These are phyloP conservation scores for Pichia occidentalis DNA, from an alignment of 805 yeast species.

Conservation along the genomic window DNA sequence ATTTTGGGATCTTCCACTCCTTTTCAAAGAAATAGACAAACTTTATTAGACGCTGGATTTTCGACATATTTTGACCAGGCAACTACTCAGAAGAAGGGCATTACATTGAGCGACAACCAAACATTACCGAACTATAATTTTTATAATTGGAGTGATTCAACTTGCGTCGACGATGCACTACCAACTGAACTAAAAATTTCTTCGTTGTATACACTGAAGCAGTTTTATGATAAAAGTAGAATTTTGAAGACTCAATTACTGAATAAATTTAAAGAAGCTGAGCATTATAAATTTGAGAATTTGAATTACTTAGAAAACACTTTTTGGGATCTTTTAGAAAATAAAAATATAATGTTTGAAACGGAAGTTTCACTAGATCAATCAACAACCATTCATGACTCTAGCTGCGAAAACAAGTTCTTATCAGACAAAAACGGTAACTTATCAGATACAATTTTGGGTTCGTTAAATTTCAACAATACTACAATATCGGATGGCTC, in stretches of 20 bases:
- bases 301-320: constrained; percentile 32
- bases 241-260: constrained; percentile 31
- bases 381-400: constrained; percentile 34
- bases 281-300: constrained; percentile 11
- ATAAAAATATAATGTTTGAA: constrained; percentile 27
- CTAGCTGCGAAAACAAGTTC: constrained; percentile 28
- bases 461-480: constrained; percentile 56
- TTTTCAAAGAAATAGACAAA: constrained; percentile 39
- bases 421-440: constrained; percentile 8
- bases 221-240: constrained; percentile 51
- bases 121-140: constrained; percentile 38
- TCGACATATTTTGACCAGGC: constrained; percentile 42
- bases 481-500: constrained; percentile 45
- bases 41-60: constrained; percentile 45
- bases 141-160: constrained; percentile 37
- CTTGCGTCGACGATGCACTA: constrained; percentile 32
- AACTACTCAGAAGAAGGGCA: constrained; percentile 37
- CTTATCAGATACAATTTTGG: constrained; percentile 12
- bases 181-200: constrained; percentile 36
- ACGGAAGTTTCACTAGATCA: constrained; percentile 32
- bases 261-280: constrained; percentile 13
- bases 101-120: constrained; percentile 29
- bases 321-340: constrained; percentile 37
- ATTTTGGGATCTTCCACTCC: constrained; percentile 41
- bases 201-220: constrained; percentile 47